Evolutionary conservation across 495 filamentous ascomycete genomes (phyloP).

Genomic region (Ramalina intermedia): DNA sequence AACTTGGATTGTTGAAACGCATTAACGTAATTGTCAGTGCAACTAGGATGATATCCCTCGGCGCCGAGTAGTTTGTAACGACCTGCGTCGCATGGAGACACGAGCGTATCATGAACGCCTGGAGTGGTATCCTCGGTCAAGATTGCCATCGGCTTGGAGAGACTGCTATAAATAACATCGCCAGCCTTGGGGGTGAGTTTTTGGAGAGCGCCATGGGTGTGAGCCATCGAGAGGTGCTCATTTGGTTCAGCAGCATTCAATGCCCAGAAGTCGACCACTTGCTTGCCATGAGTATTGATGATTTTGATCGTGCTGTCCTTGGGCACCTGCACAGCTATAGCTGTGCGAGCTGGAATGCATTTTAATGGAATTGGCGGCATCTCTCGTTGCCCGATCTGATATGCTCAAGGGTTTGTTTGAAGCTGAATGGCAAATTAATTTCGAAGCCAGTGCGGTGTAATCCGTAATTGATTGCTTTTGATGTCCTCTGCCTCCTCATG

Average conservation of each 20-base stretch:
- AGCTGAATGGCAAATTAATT: no score
- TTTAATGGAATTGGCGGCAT: slow-evolving; percentile 1
- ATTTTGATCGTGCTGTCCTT: slow-evolving; percentile 31
- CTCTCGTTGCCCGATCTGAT: not conserved
- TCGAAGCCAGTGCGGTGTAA: no score
- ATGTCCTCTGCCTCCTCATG: no score
- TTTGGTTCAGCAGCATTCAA: slow-evolving; percentile 14
- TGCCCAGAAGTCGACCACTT: slow-evolving; percentile 38
- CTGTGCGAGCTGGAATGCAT: slow-evolving; percentile 22
- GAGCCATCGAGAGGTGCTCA: slow-evolving; percentile 27
- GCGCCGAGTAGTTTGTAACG: slow-evolving; percentile 24
- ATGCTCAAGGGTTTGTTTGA: no score
- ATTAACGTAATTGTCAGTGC: slow-evolving; percentile 27
- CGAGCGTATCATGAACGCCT: slow-evolving; percentile 29
- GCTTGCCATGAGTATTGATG: slow-evolving; percentile 36
- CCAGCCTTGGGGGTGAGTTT: slow-evolving; percentile 20
- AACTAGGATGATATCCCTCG: slow-evolving; percentile 24
- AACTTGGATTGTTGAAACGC: slow-evolving; percentile 15
- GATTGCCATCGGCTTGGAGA: slow-evolving; percentile 23
- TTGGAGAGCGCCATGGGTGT: slow-evolving; percentile 22
- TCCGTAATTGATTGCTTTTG: no score
- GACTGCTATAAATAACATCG: slow-evolving; percentile 21
- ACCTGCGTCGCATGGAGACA: slow-evolving; percentile 26
- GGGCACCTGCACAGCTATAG: slow-evolving; percentile 24
- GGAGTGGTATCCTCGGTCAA: slow-evolving; percentile 25